A percentile compares a stretch with the other conserved stretches of the same genome.
Conservation (phyloP, 208 protist genomes). For the Zelonia costaricensis region DNA sequence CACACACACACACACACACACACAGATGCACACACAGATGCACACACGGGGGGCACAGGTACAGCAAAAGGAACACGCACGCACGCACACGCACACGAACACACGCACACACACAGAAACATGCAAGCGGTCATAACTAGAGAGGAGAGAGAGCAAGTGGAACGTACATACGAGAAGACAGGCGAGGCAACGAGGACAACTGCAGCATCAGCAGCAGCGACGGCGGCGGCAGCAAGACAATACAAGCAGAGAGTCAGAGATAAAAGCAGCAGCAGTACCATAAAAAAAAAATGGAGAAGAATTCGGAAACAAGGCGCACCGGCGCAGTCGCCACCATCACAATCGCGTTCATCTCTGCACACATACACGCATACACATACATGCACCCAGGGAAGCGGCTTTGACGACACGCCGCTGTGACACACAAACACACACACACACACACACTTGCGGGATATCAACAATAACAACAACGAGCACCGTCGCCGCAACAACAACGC, state of each 20-base stretch:
- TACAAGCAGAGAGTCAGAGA: too few relatives aligned
- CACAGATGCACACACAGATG: not conserved
- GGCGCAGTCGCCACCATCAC: too few relatives aligned
- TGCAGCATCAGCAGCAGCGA: too few relatives aligned
- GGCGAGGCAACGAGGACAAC: conserved; percentile 8
- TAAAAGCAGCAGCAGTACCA: too few relatives aligned
- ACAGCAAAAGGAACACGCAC: not conserved
- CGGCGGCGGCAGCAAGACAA: too few relatives aligned
- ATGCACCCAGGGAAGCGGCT: not conserved
- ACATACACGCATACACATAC: conserved; percentile 8
- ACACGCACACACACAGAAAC: not conserved
- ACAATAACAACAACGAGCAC: too few relatives aligned
- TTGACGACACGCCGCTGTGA: not conserved
- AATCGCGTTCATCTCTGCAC: not conserved
- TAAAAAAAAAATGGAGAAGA: conserved; percentile 30
- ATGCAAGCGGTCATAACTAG: too few relatives aligned
- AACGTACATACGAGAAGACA: not conserved
- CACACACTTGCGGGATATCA: too few relatives aligned
- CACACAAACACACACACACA: not conserved
- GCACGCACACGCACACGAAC: not conserved
- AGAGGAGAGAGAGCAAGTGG: conserved; percentile 1
- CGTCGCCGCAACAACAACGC: too few relatives aligned
- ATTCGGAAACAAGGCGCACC: not conserved
- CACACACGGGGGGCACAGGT: not conserved
- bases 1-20: conserved; percentile 1